Conservation (phyloP, 306 rosid species). For the Dalbergia oliveri region DNA sequence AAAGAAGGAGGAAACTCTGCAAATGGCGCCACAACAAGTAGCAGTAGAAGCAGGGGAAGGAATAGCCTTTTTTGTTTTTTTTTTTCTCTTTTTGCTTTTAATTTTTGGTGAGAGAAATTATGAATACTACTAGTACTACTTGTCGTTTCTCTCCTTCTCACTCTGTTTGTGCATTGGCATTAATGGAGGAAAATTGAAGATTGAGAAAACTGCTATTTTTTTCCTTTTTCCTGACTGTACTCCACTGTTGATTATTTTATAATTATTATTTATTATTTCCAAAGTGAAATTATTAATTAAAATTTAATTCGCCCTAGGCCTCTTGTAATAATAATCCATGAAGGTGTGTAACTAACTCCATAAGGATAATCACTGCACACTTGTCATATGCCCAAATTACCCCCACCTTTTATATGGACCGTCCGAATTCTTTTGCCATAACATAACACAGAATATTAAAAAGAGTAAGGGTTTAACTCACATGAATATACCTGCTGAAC, state of each 20-base stretch:
- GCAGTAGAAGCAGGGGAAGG: background rate
- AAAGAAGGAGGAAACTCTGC: conserved; percentile 1
- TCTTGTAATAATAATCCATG: background rate
- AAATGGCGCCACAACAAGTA: conserved; percentile 69
- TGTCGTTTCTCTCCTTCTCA: background rate
- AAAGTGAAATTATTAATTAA: background rate
- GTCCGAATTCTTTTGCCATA: background rate
- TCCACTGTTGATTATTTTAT: conserved; percentile 19
- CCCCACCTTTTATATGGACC: background rate
- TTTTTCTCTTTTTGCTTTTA: background rate
- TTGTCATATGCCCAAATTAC: background rate
- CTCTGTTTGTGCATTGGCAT: background rate
- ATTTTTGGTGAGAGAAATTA: conserved; percentile 26
- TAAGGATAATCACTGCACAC: background rate
- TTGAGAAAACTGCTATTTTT: conserved; percentile 42
- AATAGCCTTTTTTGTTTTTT: background rate
- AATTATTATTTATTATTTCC: background rate
- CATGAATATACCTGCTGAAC: too few species aligned
- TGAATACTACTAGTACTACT: background rate
- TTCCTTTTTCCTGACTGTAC: conserved; percentile 36
- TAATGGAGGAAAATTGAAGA: conserved; percentile 44
- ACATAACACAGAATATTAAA: background rate
- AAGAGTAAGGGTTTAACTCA: too few species aligned
- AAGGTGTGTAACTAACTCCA: background rate
- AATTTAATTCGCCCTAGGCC: background rate